Evolutionary conservation across 2,329 filamentous ascomycete species (phyloP).

Genomic region (Helminthosporium solani): DNA sequence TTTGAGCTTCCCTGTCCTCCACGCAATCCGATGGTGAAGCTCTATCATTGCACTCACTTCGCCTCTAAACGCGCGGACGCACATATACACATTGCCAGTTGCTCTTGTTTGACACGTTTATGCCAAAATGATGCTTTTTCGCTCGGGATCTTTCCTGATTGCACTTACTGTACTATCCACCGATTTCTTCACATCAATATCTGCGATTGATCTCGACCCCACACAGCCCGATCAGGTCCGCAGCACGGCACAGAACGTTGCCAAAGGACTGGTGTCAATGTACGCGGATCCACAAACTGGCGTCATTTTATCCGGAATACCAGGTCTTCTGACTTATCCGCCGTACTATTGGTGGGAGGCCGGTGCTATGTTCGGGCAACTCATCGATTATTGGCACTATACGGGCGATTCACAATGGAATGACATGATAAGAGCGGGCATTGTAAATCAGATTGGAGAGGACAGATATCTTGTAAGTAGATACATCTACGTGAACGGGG

Average conservation of each 20-base stretch:
- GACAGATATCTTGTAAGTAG: constrained; percentile 16
- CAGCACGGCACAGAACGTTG: constrained; percentile 44
- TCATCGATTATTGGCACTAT: constrained; percentile 83
- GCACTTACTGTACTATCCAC: constrained; percentile 9
- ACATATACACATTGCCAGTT: too few species aligned
- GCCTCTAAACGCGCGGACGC: too few species aligned
- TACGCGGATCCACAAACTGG: constrained; percentile 52
- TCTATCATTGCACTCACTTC: too few species aligned
- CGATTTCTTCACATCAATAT: constrained; percentile 8
- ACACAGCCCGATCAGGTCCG: constrained; percentile 45
- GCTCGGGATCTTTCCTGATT: too few species aligned
- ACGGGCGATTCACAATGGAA: constrained; percentile 74
- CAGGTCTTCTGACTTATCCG: constrained; percentile 44
- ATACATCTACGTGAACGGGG: not conserved
- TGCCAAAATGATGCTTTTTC: too few species aligned
- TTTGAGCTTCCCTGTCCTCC: too few species aligned
- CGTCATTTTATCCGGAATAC: constrained; percentile 29
- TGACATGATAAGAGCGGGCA: constrained; percentile 56
- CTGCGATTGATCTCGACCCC: constrained; percentile 19
- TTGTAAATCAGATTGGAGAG: constrained; percentile 22
- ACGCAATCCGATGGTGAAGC: too few species aligned
- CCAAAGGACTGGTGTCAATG: constrained; percentile 51
- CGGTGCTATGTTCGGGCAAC: constrained; percentile 67
- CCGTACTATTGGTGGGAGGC: constrained; percentile 68
- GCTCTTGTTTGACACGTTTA: too few species aligned